Evolutionary conservation across 2,329 filamentous ascomycete species (phyloP).

Genomic region (Cercospora berteroae): DNA sequence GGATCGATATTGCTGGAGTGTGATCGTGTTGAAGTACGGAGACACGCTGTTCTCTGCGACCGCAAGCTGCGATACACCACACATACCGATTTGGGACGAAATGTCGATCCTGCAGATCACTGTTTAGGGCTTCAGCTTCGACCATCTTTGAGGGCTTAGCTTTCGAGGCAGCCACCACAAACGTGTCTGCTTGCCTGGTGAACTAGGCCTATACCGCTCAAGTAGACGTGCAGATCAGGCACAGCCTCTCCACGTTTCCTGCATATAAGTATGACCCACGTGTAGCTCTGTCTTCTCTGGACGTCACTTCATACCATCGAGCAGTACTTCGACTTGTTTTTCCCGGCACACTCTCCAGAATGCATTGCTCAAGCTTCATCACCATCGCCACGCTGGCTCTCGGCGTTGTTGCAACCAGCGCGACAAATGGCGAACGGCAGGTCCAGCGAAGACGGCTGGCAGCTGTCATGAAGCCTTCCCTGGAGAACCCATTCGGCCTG

Average conservation of each 20-base stretch:
- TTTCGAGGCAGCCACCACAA: background rate
- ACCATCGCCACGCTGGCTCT: background rate
- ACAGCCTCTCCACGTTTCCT: background rate
- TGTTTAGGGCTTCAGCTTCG: background rate
- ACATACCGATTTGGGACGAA: background rate
- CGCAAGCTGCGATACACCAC: background rate
- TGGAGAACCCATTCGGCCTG: background rate
- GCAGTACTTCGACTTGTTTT: background rate
- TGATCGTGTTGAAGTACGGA: background rate
- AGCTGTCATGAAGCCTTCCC: background rate
- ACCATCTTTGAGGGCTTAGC: background rate
- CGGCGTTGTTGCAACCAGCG: background rate
- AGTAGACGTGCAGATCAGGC: background rate
- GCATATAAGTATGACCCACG: background rate
- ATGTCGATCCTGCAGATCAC: constrained; percentile 1
- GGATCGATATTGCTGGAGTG: background rate
- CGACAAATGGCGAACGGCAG: background rate
- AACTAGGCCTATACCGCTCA: background rate
- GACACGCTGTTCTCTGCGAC: background rate
- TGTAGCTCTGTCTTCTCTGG: background rate
- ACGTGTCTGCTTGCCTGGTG: background rate
- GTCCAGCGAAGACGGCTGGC: background rate
- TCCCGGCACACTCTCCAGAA: background rate
- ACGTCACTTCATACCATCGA: background rate
- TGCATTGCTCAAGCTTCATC: constrained; percentile 1